Conservation (phyloP, 257 asterid species). For the Salvia miltiorrhiza region DNA sequence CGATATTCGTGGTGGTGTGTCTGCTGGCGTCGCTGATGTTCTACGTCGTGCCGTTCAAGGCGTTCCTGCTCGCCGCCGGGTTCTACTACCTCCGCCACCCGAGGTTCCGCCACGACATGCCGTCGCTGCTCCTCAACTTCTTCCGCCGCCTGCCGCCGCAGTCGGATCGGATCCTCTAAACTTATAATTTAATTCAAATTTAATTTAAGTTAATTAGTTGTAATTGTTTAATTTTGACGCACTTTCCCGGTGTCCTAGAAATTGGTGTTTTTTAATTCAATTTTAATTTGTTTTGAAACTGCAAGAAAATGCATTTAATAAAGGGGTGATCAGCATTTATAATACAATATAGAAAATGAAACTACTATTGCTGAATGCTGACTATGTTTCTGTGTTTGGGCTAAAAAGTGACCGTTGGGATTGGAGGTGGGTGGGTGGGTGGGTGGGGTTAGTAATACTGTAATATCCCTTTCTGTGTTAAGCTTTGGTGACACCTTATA, state of each 20-base stretch:
- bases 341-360: no score
- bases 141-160: slow-evolving; percentile 82
- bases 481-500: slow-evolving; percentile 23
- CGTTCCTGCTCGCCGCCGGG: slow-evolving; percentile 50
- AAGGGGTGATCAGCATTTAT: background rate
- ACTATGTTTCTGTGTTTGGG: background rate
- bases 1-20: slow-evolving; percentile 64
- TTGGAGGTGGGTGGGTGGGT: background rate
- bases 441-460: no score
- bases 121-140: slow-evolving; percentile 69
- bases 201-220: background rate
- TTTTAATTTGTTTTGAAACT: background rate
- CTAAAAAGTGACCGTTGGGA: slow-evolving; percentile 34
- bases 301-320: background rate
- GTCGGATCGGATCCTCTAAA: slow-evolving; percentile 71
- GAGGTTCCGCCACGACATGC: slow-evolving; percentile 85
- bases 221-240: slow-evolving; percentile 21
- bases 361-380: no score
- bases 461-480: background rate
- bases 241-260: slow-evolving; percentile 44
- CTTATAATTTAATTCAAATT: slow-evolving; percentile 3
- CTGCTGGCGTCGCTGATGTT: slow-evolving; percentile 63
- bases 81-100: slow-evolving; percentile 86
- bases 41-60: slow-evolving; percentile 71
- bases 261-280: slow-evolving; percentile 15